These are phyloP conservation scores for Globisporangium paddicum DNA, from an alignment of 352 stramenopile genomes.

Conservation along the genomic window DNA sequence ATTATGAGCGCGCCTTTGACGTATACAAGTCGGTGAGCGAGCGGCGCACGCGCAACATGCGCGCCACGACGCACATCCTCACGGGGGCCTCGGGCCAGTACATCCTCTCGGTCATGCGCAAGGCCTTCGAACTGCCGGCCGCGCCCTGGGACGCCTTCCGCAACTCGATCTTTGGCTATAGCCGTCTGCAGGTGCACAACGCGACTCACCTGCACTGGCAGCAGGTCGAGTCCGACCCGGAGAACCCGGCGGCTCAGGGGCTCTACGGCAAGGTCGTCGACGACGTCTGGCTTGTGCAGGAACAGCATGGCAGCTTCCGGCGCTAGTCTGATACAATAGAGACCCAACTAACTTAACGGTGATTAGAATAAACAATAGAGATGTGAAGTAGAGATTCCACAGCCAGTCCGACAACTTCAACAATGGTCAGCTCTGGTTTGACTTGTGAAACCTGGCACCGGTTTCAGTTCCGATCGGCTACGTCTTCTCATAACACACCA, in stretches of 20 bases:
- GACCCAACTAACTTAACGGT: background rate
- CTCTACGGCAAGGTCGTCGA: constrained; percentile 82
- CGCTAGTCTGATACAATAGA: background rate
- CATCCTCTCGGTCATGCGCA: constrained; percentile 72
- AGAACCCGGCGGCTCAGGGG: constrained; percentile 66
- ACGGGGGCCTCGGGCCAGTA: constrained; percentile 87
- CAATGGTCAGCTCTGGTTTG: background rate
- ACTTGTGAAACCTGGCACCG: background rate
- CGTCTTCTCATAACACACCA: background rate
- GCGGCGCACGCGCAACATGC: constrained; percentile 75
- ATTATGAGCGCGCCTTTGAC: constrained; percentile 88
- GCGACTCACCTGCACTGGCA: constrained; percentile 87
- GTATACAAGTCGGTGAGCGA: constrained; percentile 63
- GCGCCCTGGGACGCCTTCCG: constrained; percentile 80
- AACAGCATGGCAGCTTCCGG: constrained; percentile 83
- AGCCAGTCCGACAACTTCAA: background rate
- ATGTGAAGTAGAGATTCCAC: background rate
- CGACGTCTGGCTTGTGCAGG: constrained; percentile 89
- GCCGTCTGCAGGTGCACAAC: constrained; percentile 78
- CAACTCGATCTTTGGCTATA: constrained; percentile 88
- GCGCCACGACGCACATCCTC: constrained; percentile 85
- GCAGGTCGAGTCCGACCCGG: constrained; percentile 77
- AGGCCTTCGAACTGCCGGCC: constrained; percentile 56
- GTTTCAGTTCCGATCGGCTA: background rate
- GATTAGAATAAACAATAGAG: background rate